These are phyloP conservation scores for Secale cereale DNA, from an alignment of 176 grass and related monocot species.

Conservation along the genomic window DNA sequence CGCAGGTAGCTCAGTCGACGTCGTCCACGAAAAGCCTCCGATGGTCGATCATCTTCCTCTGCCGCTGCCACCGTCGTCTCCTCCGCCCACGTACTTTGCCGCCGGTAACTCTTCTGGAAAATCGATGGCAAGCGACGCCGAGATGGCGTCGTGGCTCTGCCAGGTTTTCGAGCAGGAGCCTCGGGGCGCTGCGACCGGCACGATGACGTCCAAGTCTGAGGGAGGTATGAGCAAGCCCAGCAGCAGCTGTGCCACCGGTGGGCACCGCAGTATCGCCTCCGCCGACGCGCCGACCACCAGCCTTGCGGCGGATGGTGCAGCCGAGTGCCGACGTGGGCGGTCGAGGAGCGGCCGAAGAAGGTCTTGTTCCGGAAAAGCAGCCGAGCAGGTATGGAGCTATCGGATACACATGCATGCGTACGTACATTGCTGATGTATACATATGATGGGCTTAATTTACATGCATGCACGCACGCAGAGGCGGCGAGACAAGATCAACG, in stretches of 20 bases:
- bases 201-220: not conserved
- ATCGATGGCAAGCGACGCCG: not conserved
- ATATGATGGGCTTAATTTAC: not conserved
- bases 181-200: not conserved
- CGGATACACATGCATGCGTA: not conserved
- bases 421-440: not conserved
- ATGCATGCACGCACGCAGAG: not conserved
- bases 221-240: not conserved
- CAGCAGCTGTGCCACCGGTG: not conserved
- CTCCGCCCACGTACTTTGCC: not conserved
- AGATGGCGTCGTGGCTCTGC: conserved; percentile 4
- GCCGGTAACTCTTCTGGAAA: not conserved
- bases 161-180: not conserved
- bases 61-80: not conserved
- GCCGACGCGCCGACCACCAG: not conserved
- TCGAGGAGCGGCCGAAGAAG: not conserved
- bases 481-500: conserved; percentile 2
- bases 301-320: not conserved
- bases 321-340: not conserved
- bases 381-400: not conserved
- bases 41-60: not conserved
- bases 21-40: not conserved
- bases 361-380: not conserved
- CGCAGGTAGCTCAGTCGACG: not conserved
- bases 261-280: too few species aligned